Evolutionary conservation across 805 yeast genomes (phyloP).

Genomic region (Priceomyces castillae): DNA sequence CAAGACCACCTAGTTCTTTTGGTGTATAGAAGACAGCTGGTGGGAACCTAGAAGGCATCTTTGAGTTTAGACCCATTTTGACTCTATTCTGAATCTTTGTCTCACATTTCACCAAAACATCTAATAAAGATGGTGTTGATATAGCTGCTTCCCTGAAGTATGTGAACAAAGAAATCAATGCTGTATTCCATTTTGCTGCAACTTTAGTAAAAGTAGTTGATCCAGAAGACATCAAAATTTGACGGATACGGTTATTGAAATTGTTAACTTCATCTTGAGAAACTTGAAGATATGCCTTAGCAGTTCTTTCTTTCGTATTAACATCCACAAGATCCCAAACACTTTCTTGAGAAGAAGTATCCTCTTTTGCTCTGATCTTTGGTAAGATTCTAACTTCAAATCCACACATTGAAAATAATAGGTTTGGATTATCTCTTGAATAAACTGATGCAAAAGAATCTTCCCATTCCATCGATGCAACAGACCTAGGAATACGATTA

Average conservation of each 20-base stretch:
- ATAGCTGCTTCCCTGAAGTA: constrained; percentile 93
- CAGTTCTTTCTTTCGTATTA: constrained; percentile 76
- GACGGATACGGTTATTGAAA: constrained; percentile 82
- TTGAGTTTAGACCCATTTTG: constrained; percentile 91
- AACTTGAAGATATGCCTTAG: constrained; percentile 82
- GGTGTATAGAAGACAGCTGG: constrained; percentile 99
- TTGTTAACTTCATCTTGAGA: constrained; percentile 74
- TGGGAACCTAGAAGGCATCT: constrained; percentile 98
- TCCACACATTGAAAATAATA: constrained; percentile 89
- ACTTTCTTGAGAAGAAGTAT: constrained; percentile 66
- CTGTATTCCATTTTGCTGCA: constrained; percentile 95
- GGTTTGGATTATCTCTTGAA: constrained; percentile 84
- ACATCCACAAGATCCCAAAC: constrained; percentile 85
- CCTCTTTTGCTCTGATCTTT: constrained; percentile 55
- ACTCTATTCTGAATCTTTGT: constrained; percentile 92
- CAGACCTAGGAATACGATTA: constrained; percentile 72
- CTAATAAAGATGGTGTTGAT: constrained; percentile 73
- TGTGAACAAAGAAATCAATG: constrained; percentile 78
- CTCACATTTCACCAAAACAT: constrained; percentile 83
- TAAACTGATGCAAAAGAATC: constrained; percentile 83
- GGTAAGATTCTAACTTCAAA: constrained; percentile 91
- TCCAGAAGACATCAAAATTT: constrained; percentile 91
- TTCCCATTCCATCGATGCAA: constrained; percentile 75
- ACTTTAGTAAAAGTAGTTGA: constrained; percentile 92
- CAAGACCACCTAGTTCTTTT: constrained; percentile 94